Percentiles rank a stretch among this genome's conserved stretches.
Evolutionary conservation across 78 protist species (phyloP).

Genomic region (Tieghemostelium lacteum): DNA sequence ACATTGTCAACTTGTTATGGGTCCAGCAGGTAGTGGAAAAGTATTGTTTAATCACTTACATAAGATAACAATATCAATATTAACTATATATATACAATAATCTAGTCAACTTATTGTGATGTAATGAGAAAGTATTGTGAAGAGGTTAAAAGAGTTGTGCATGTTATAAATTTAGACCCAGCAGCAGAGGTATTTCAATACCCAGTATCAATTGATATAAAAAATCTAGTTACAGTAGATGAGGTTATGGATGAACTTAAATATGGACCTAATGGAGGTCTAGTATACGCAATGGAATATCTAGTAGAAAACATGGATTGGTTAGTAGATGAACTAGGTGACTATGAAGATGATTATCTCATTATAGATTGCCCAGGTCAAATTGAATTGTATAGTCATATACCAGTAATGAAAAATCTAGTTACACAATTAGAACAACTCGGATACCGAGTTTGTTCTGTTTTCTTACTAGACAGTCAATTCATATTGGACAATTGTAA

Average conservation of each 20-base stretch:
- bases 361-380: slow-evolving; percentile 99
- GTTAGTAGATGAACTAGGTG: slow-evolving; percentile 92
- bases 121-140: slow-evolving; percentile 85
- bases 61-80: slow-evolving; percentile 5
- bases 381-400: slow-evolving; percentile 97
- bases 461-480: slow-evolving; percentile 94
- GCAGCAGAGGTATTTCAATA: slow-evolving; percentile 97
- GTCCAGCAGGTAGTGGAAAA: slow-evolving; percentile 99
- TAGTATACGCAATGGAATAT: slow-evolving; percentile 96
- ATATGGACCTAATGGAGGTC: slow-evolving; percentile 99
- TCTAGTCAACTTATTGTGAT: slow-evolving; percentile 94
- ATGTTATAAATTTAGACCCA: slow-evolving; percentile 98
- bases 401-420: slow-evolving; percentile 88
- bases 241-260: slow-evolving; percentile 96
- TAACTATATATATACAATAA: not conserved
- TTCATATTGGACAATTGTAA: slow-evolving; percentile 84
- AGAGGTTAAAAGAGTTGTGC: slow-evolving; percentile 83
- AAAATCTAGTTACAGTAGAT: slow-evolving; percentile 92
- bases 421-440: slow-evolving; percentile 76
- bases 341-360: slow-evolving; percentile 96
- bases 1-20: slow-evolving; percentile 96
- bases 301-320: slow-evolving; percentile 91
- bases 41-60: not conserved
- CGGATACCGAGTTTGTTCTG: slow-evolving; percentile 69
- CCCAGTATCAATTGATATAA: slow-evolving; percentile 89